Base-by-base conservation (phyloP, 2,329 filamentous ascomycete genomes). In the Cladophialophora psammophila region DNA sequence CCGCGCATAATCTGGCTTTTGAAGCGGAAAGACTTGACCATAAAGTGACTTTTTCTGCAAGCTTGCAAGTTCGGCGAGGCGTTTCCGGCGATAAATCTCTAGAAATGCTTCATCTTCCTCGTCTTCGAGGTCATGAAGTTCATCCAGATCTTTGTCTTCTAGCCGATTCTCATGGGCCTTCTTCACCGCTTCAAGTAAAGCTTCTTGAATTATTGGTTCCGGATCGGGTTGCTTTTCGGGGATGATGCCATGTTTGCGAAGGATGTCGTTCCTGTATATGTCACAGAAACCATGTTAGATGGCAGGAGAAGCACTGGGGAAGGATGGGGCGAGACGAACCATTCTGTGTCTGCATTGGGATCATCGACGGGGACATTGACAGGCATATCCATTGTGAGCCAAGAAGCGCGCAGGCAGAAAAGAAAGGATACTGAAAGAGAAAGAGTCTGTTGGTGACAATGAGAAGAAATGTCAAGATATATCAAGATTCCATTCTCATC, bases 311-410 rank as follows among this genome's bases (percentile, higher is more conserved):
- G 55, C 55, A 58, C 18, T 9, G 31, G 36, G 32, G n/a, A 12
- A 12, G 31, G n/a, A 12, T 6, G 31, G 72, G 34, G 31, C 50
- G 69, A 65, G 34, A 71, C 72, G 67, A 82, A 94, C 95, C 95
- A 99, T 90, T 99, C 95, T 70, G 95, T 99, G 78, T 99, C 95
- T 70, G 93, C 95, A 76, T 98, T 96, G 36, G 94, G 94, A 77
- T 98, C 90, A 77, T 96, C 93, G 72, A 99, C 91, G 53, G 94
- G 93, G 67, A 99, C 95, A 75, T 90, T 86, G 70, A 90, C 82
- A 45, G 85, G 86, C 80, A 86, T 82, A 71, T 88, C 83, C 74
- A 83, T 82, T 77, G 42, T 68, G 62, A 63, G 83, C 82, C 77
- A 34, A 38, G 38, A 36, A 18, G 6, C 35, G 20, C 4, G n/a